Conservation (phyloP, 176 grass and related monocot species). For the Cenchrus fungigraminus region DNA sequence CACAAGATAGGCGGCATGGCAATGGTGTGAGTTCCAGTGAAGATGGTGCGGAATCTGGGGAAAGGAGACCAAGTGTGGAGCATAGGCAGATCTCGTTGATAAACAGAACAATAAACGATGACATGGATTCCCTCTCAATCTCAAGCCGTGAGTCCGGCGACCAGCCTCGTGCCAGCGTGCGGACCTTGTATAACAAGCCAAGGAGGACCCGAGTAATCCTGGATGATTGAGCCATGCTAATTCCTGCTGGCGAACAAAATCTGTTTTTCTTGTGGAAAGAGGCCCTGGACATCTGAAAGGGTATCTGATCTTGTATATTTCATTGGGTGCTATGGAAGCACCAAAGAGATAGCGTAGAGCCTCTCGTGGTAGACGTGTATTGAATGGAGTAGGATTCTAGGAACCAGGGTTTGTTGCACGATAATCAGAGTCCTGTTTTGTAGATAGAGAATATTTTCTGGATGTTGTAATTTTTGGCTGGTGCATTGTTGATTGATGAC, state of each 20-base stretch:
- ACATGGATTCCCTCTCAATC: conserved; percentile 6
- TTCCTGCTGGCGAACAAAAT: not conserved
- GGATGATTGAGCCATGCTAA: conserved; percentile 21
- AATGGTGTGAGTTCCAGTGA: conserved; percentile 28
- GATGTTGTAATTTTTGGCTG: conserved; percentile 32
- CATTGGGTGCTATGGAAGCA: not conserved
- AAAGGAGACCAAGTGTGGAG: conserved; percentile 44
- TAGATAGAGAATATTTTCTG: conserved; percentile 21
- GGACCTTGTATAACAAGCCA: conserved; percentile 44
- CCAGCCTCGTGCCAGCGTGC: conserved; percentile 15
- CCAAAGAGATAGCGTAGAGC: not conserved
- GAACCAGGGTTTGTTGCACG: not conserved
- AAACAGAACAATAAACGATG: conserved; percentile 50
- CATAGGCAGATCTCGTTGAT: conserved; percentile 50
- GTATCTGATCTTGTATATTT: conserved; percentile 44
- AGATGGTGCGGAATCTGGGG: conserved; percentile 25
- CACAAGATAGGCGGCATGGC: conserved; percentile 27
- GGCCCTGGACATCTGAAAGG: conserved; percentile 2
- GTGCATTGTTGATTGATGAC: conserved; percentile 21
- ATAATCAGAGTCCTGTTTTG: conserved; percentile 20
- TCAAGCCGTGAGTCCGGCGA: conserved; percentile 31
- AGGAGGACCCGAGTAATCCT: conserved; percentile 41
- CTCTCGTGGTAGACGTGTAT: conserved; percentile 12
- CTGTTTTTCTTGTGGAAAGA: not conserved
- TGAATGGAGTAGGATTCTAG: not conserved